Evolutionary conservation across 192 early-diverging fungal genomes (phyloP), one percentile per base, ranked within the genome.

Genomic region (Rhizoclosmatium globosum): DNA sequence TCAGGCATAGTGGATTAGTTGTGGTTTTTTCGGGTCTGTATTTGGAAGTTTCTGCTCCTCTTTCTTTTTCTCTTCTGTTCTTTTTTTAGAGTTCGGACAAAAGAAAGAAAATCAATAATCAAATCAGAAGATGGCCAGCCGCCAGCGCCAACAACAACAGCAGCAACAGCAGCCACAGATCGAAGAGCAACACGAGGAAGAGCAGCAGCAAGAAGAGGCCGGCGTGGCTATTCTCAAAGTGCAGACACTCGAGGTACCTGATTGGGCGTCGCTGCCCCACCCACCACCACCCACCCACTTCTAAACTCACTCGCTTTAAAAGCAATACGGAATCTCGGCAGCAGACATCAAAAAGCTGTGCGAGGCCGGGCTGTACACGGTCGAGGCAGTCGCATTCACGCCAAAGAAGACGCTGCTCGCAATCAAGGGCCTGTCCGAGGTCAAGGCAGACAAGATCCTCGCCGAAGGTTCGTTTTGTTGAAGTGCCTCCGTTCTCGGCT

Each of bases 381-480:
- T 99, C n/a, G 96, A 99, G 81, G 82, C 95, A 2, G 87, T 99
- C 60, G 96, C 96, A 45, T 98, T 90, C 84, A 95, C 97, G 1
- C 95, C 97, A 4, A 94, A 93, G 82, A 97, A 97, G 85, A 77
- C 85, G 60, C 82, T 98, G 23, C 82, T 97, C 39, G 83, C 87
- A 3, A 94, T 99, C 84, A 99, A 99, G 81, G 97, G 97, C 47
- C 17, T 98, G 76, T 95, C 95, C 0, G 97, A 99, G 77, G 90
- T 91, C 56, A 99, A 99, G 79, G 97, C 93, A 39, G 97, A 99
- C 80, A 98, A 98, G 81, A 92, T 99, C 42, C 78, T 97, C 19
- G 79, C 88, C 43, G 97, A 99, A 91, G 94, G 92, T 93, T 82
- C 31, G 31, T 31, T 31, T 31, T 31, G 31, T 31, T 31, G 9